A percentile compares a stretch with the other conserved stretches of the same genome.
Conservation (phyloP, 1,139 yeast species). For the Geotrichum cucujoidarum region DNA sequence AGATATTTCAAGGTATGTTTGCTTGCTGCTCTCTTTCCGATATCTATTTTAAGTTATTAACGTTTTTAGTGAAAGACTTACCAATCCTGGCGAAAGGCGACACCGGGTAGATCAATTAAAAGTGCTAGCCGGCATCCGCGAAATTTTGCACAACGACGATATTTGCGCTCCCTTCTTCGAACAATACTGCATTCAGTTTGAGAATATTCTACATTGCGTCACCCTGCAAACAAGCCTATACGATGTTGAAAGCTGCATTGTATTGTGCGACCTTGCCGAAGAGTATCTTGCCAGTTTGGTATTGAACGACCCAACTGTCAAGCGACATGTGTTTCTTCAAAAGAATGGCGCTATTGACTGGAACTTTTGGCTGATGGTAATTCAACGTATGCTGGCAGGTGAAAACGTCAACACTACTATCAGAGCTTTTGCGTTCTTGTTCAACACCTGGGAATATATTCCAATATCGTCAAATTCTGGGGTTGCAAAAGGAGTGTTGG, state of each 20-base stretch:
- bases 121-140: slow-evolving; percentile 34
- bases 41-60: slow-evolving; percentile 18
- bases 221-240: slow-evolving; percentile 38
- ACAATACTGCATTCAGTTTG: slow-evolving; percentile 36
- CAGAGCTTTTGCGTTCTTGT: slow-evolving; percentile 60
- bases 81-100: slow-evolving; percentile 20
- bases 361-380: slow-evolving; percentile 70
- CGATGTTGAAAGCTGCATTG: slow-evolving; percentile 44
- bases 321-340: slow-evolving; percentile 27
- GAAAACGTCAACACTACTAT: slow-evolving; percentile 60
- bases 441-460: slow-evolving; percentile 68
- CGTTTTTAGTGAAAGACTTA: neutral
- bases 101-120: slow-evolving; percentile 36
- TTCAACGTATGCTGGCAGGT: slow-evolving; percentile 54
- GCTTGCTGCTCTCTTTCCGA: neutral
- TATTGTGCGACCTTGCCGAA: slow-evolving; percentile 46
- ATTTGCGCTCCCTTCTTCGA: slow-evolving; percentile 32
- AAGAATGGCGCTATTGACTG: slow-evolving; percentile 47
- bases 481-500: neutral
- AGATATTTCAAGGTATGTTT: slow-evolving; percentile 17
- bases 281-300: slow-evolving; percentile 36
- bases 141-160: slow-evolving; percentile 37
- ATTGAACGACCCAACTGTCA: slow-evolving; percentile 26
- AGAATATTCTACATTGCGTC: slow-evolving; percentile 36
- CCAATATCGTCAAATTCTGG: slow-evolving; percentile 40